Conservation (phyloP, 2,329 filamentous ascomycete genomes). For the Exutisphaerella laricina region DNA sequence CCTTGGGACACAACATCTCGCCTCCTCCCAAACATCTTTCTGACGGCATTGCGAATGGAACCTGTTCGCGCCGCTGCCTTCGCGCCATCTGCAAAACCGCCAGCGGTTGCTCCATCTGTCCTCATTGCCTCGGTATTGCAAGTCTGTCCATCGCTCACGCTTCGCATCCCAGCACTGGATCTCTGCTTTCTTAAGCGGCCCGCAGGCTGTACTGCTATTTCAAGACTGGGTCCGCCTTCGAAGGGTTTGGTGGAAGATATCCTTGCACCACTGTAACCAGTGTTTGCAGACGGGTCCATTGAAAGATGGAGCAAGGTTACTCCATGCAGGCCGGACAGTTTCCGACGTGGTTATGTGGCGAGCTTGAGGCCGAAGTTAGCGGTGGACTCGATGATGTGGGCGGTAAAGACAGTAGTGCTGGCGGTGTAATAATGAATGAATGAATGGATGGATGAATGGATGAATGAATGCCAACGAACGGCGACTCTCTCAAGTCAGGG, state of each 20-base stretch:
- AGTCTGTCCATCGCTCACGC: slow-evolving; percentile 19
- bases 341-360: too few relatives aligned
- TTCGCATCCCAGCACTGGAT: slow-evolving; percentile 19
- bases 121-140: slow-evolving; percentile 11
- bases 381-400: not conserved
- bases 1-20: slow-evolving; percentile 21
- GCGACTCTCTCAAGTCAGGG: too few relatives aligned
- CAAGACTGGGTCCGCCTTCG: slow-evolving; percentile 17
- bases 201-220: slow-evolving; percentile 10
- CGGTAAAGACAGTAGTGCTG: slow-evolving; percentile 3
- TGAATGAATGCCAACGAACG: slow-evolving; percentile 1
- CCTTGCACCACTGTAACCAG: slow-evolving; percentile 14
- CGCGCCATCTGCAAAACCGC: slow-evolving; percentile 12
- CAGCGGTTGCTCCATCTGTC: slow-evolving; percentile 7
- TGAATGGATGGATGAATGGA: too few relatives aligned
- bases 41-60: slow-evolving; percentile 34
- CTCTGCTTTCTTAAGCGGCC: slow-evolving; percentile 23
- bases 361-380: not conserved
- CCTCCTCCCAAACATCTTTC: slow-evolving; percentile 34
- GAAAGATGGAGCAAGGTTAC: too few relatives aligned
- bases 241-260: slow-evolving; percentile 8
- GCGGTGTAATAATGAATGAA: not conserved
- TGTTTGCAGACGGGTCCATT: slow-evolving; percentile 26
- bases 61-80: slow-evolving; percentile 30
- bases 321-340: slow-evolving; percentile 30